Conservation (phyloP, 768 basidiomycete species). For the Lactarius deliciosus region DNA sequence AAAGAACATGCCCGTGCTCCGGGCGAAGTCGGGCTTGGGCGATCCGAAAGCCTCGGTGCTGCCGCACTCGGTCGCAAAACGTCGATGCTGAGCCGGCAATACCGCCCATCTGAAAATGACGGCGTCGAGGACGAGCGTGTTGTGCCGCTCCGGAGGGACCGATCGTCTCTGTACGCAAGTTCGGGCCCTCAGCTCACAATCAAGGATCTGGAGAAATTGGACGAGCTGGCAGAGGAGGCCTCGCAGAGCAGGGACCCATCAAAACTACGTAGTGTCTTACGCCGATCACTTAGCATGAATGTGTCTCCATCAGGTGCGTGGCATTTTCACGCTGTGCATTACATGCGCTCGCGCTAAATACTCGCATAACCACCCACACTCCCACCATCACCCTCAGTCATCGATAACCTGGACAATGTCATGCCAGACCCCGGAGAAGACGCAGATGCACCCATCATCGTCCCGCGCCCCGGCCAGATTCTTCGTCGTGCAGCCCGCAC, state of each 20-base stretch:
- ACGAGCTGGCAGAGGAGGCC: constrained; percentile 90
- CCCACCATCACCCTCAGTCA: constrained; percentile 41
- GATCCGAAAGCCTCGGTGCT: constrained; percentile 48
- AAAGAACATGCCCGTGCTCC: constrained; percentile 79
- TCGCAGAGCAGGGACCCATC: constrained; percentile 79
- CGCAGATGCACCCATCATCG: constrained; percentile 87
- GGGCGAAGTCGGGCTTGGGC: constrained; percentile 44
- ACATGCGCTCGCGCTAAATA: constrained; percentile 2
- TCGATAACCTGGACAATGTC: constrained; percentile 62
- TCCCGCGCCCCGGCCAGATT: constrained; percentile 84
- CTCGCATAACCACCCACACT: not conserved
- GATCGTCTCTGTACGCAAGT: constrained; percentile 64
- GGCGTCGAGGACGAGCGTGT: constrained; percentile 63
- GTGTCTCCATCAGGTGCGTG: constrained; percentile 78
- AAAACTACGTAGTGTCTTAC: constrained; percentile 71
- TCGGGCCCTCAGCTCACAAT: constrained; percentile 87
- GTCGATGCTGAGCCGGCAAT: constrained; percentile 94
- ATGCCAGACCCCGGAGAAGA: constrained; percentile 72
- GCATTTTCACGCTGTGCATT: not conserved
- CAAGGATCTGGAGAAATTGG: constrained; percentile 90
- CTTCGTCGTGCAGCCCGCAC: constrained; percentile 91
- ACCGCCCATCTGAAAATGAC: constrained; percentile 78
- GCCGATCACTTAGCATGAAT: constrained; percentile 87
- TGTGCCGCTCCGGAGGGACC: constrained; percentile 66
- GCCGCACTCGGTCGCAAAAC: constrained; percentile 72